Evolutionary conservation across 805 yeast species (phyloP).

Genomic region (Brettanomyces bruxellensis): DNA sequence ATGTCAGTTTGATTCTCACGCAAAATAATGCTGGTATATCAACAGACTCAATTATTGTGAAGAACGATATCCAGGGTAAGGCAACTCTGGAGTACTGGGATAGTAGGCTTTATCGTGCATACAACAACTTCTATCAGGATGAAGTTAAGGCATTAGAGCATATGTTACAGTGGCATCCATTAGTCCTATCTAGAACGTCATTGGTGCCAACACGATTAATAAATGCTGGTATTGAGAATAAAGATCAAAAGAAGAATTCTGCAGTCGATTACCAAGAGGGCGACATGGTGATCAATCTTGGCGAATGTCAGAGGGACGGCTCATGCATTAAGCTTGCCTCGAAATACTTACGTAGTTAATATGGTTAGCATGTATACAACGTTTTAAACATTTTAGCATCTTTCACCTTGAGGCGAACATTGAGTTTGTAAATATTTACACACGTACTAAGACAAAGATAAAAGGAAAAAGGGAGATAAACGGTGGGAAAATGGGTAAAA

Average conservation of each 20-base stretch:
- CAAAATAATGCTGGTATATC: constrained; percentile 60
- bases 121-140: constrained; percentile 48
- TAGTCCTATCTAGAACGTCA: constrained; percentile 60
- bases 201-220: constrained; percentile 56
- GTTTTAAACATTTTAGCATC: no score
- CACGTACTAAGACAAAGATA: not conserved
- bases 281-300: constrained; percentile 59
- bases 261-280: constrained; percentile 26
- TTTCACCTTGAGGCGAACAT: not conserved
- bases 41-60: constrained; percentile 62
- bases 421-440: not conserved
- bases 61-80: constrained; percentile 55
- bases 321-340: constrained; percentile 46
- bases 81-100: constrained; percentile 73
- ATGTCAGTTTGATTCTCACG: constrained; percentile 54
- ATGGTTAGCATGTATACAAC: not conserved
- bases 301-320: constrained; percentile 41
- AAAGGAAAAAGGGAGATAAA: no score
- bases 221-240: constrained; percentile 28
- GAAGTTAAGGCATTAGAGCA: constrained; percentile 75
- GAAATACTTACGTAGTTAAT: constrained; percentile 14
- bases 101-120: constrained; percentile 62
- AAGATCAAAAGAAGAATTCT: constrained; percentile 19
- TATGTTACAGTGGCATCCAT: constrained; percentile 91
- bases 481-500: no score